Evolutionary conservation across 1,284 basidiomycete species (phyloP), one percentile per base, ranked within the genome.

Genomic region (Bjerkandera adusta): DNA sequence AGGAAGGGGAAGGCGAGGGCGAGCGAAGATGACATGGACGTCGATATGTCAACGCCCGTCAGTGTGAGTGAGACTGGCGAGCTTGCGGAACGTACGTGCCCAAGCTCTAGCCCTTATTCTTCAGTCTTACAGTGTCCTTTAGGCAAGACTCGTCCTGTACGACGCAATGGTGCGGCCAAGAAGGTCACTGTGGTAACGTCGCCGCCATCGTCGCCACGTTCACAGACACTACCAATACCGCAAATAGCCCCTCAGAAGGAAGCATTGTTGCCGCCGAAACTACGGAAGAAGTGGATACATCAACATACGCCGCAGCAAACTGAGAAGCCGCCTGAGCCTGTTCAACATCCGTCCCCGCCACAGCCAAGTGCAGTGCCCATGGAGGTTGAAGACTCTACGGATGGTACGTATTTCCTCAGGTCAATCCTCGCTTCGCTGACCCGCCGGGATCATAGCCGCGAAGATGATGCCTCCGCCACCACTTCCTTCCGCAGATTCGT

Each of bases 241-340:
- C 33, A 24, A 5, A 15, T 30, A 8, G 22, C 45, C 11, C 50
- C 39, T 5, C 10, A 18, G 24, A 57, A 60, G 56, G 68, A 81
- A 52, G 69, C 70, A 8, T 64, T 64, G 43, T 68, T 85, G 58
- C 84, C 83, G 3, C 82, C 83, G 5, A 80, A 79, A 61, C 74
- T 86, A 75, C 70, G 83, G 30, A 85, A 81, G 57, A 58, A 65
- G 29, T 81, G 74, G 75, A 65, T 69, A 13, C 65, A 63, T 24
- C 55, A 60, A 38, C 62, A 56, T 21, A 50, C 53, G 13, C n/a
- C n/a, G n/a, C n/a, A n/a, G n/a, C n/a, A n/a, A n/a, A n/a, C n/a
- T n/a, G 53, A 55, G 36, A 55, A 43, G 27, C 56, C 49, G 35
- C 40, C 11, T 36, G 43, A 49, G n/a, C 25, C 45, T 32, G n/a